Evolutionary conservation across 2,329 filamentous ascomycete species (phyloP), one percentile per base, ranked within the genome.

Genomic region (Fusarium albosuccineum): DNA sequence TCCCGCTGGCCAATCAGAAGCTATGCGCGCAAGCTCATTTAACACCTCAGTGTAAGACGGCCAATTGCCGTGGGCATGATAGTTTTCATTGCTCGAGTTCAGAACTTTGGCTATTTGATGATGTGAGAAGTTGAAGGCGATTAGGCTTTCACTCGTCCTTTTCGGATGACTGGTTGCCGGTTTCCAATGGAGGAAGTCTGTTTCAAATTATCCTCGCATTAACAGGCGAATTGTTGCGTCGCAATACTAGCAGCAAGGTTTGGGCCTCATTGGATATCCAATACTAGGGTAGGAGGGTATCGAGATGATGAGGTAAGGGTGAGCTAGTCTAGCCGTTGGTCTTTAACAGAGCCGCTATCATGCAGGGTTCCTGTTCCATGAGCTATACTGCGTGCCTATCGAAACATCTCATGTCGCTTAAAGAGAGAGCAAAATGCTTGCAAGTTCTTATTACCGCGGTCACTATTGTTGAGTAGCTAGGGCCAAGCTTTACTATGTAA

Each of bases 1-100:
- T 26, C 52, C 16, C 14, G 29, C 34, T 17, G n/a, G 16, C 70
- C 63, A 73, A 71, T 74, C 45, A 68, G 48, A 50, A 39, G 41
- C 42, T 54, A 14, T 27, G 27, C 40, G n/a, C 22, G 30, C 42
- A 14, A 36, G 40, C 60, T 66, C 61, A 59, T 70, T 60, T 53
- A 44, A 52, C 37, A 33, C 56, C 57, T 36, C 41, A 40, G 29
- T n/a, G 49, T 14, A 22, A 33, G 51, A 59, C 51, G 41, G 33
- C 60, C 66, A 62, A 69, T 68, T 44, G 49, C 30, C 60, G 59
- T 66, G 26, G 37, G 17, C 22, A 62, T 55, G 41, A 46, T 17
- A 26, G 34, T 29, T n/a, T 30, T 50, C 26, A 16, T 46, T 39
- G 30, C 55, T 54, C 29, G 37, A 26, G 39, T 40, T 55, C 30